Conservation (phyloP, 495 filamentous ascomycete species). For the Aspergillus asperescens region DNA sequence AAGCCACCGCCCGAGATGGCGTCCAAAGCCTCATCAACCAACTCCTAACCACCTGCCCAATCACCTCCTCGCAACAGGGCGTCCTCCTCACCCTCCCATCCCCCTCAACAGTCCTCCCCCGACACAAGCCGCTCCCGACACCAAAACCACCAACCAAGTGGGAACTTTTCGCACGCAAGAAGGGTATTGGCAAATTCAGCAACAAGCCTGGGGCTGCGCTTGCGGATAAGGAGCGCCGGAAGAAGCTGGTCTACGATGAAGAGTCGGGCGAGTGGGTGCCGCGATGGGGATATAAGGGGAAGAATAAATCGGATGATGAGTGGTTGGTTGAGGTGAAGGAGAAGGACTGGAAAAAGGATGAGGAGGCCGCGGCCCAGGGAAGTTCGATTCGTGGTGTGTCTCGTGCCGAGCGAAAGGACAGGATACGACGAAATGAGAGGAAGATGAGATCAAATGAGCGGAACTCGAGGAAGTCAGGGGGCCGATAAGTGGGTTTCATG, state of each 20-base stretch:
- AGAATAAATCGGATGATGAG: conserved; percentile 70
- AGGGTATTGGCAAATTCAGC: conserved; percentile 68
- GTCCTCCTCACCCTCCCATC: conserved; percentile 72
- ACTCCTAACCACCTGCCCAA: conserved; percentile 78
- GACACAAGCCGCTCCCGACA: conserved; percentile 82
- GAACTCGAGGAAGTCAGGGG: conserved; percentile 43
- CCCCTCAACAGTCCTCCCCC: conserved; percentile 63
- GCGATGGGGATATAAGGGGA: conserved; percentile 92
- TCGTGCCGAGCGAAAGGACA: conserved; percentile 57
- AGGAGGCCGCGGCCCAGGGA: conserved; percentile 52
- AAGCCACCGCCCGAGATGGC: conserved; percentile 71
- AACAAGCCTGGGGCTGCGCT: conserved; percentile 37
- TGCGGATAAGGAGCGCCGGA: conserved; percentile 59
- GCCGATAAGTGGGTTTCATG: conserved; percentile 8
- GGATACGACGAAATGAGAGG: conserved; percentile 63
- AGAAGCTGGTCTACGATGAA: conserved; percentile 80
- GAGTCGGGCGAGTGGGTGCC: conserved; percentile 80
- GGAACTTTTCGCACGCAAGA: conserved; percentile 91
- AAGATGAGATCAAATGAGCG: conserved; percentile 64
- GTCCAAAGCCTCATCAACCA: conserved; percentile 85
- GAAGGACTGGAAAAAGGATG: conserved; percentile 63
- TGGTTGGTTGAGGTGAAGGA: conserved; percentile 90
- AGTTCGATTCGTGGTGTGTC: conserved; percentile 57
- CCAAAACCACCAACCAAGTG: conserved; percentile 83
- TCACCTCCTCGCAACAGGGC: conserved; percentile 56